phyloP scores from a whole-genome alignment of 257 asterid species.

The Nicotiana tomentosiformis region DNA sequence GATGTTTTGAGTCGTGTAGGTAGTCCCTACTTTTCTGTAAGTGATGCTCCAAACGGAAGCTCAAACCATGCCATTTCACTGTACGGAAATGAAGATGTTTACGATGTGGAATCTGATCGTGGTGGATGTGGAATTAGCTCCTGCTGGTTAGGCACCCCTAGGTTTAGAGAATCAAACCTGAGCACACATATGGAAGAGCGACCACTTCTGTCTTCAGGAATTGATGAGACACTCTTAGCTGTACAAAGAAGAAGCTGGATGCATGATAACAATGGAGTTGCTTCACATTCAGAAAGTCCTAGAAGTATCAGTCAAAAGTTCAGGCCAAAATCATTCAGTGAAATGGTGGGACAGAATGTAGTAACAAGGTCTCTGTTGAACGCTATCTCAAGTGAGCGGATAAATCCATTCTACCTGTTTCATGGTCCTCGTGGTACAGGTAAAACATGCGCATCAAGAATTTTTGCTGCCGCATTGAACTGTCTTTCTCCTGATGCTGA shows the following conservation, averaged over 20 bases:
- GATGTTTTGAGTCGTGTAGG: slow-evolving; percentile 35
- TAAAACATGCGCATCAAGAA: slow-evolving; percentile 72
- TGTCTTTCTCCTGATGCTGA: slow-evolving; percentile 49
- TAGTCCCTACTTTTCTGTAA: slow-evolving; percentile 40
- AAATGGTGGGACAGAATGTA: slow-evolving; percentile 64
- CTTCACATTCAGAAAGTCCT: slow-evolving; percentile 43
- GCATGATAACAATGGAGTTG: slow-evolving; percentile 19
- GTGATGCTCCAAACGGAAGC: slow-evolving; percentile 27
- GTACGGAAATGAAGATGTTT: slow-evolving; percentile 37
- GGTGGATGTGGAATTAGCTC: slow-evolving; percentile 75
- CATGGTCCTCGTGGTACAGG: slow-evolving; percentile 96
- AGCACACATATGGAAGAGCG: slow-evolving; percentile 36
- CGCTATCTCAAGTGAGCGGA: slow-evolving; percentile 44
- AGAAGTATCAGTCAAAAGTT: slow-evolving; percentile 57
- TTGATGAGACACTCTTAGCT: slow-evolving; percentile 11
- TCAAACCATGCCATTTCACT: slow-evolving; percentile 26
- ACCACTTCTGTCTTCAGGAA: slow-evolving; percentile 43
- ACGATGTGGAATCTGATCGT: slow-evolving; percentile 41
- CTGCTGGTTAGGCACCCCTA: slow-evolving; percentile 66
- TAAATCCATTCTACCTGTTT: slow-evolving; percentile 57
- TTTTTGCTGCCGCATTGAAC: slow-evolving; percentile 88
- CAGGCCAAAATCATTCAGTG: slow-evolving; percentile 66
- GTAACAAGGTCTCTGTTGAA: slow-evolving; percentile 53
- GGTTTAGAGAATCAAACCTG: slow-evolving; percentile 36
- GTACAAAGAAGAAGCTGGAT: slow-evolving; percentile 21